Evolutionary conservation across 2,329 filamentous ascomycete genomes (phyloP).

Genomic region (Juglanconis juglandina): DNA sequence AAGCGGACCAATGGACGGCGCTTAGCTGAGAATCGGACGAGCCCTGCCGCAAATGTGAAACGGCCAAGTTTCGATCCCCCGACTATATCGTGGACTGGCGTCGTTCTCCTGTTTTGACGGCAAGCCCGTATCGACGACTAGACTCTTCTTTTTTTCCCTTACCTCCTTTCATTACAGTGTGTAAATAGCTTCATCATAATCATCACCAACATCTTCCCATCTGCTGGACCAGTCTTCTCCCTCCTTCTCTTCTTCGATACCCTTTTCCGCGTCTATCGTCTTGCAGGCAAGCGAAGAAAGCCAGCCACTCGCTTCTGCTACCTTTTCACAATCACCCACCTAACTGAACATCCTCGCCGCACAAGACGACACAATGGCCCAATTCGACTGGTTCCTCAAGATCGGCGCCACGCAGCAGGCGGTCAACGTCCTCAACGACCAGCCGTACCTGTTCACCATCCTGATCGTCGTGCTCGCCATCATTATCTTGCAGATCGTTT

Average conservation of each 20-base stretch:
- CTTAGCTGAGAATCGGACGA: conserved; percentile 27
- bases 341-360: background rate
- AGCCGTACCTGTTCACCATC: conserved; percentile 56
- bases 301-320: conserved; percentile 5
- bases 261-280: background rate
- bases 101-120: conserved; percentile 8
- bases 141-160: background rate
- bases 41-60: conserved; percentile 48
- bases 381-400: conserved; percentile 55
- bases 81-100: background rate
- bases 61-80: conserved; percentile 28
- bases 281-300: conserved; percentile 17
- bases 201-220: background rate
- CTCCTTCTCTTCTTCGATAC: conserved; percentile 19
- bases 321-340: background rate
- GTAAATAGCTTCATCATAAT: background rate
- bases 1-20: conserved; percentile 19
- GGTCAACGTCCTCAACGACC: conserved; percentile 58
- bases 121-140: too few relatives aligned
- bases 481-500: conserved; percentile 41
- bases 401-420: conserved; percentile 57
- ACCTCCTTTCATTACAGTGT: background rate
- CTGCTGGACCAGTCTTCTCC: conserved; percentile 17
- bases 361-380: conserved; percentile 36
- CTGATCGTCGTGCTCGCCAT: conserved; percentile 52